Evolutionary conservation across 2,329 filamentous ascomycete species (phyloP).

Genomic region (Tolypocladium tropicale): DNA sequence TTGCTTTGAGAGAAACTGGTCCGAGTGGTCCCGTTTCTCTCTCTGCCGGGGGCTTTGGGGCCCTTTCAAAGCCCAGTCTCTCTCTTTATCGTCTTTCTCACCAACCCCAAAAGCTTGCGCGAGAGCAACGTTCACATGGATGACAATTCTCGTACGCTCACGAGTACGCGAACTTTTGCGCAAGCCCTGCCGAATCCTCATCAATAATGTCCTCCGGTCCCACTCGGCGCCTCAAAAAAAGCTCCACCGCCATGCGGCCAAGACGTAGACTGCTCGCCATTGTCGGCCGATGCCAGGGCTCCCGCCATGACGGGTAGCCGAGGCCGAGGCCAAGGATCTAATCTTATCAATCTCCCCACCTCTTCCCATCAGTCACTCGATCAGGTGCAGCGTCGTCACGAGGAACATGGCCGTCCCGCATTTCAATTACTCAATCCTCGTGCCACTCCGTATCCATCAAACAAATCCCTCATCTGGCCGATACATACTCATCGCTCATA

Average conservation of each 20-base stretch:
- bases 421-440: background rate
- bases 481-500: background rate
- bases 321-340: conserved; percentile 3
- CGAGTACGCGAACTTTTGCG: background rate
- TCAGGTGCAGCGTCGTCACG: background rate
- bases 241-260: background rate
- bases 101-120: no score
- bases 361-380: conserved; percentile 1
- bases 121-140: background rate
- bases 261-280: background rate
- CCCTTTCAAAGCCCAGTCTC: no score
- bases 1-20: no score
- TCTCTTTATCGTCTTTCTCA: no score
- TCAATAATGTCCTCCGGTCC: background rate
- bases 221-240: background rate
- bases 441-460: background rate
- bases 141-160: background rate
- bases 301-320: background rate
- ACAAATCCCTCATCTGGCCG: background rate
- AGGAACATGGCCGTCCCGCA: background rate
- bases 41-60: no score
- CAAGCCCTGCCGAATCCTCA: no score
- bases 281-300: background rate
- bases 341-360: conserved; percentile 11
- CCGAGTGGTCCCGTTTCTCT: no score